Conservation (phyloP, 2,329 filamentous ascomycete species). For the Dendrostoma leiphaemia region DNA sequence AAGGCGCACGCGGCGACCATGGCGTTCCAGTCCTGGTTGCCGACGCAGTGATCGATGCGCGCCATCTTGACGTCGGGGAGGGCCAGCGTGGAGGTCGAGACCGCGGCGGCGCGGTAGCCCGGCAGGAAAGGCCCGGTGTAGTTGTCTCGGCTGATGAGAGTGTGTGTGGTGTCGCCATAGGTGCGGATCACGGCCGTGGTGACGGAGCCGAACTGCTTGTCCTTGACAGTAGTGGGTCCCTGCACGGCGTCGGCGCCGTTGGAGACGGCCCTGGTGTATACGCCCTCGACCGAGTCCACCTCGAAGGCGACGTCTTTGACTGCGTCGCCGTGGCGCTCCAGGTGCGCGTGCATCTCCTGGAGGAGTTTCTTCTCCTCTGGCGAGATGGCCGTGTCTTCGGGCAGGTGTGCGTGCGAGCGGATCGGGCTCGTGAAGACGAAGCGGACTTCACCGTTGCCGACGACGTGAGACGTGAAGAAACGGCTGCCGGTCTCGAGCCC, state of each 20-base stretch:
- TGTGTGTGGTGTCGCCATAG: constrained; percentile 95
- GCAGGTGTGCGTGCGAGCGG: constrained; percentile 56
- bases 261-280: constrained; percentile 72
- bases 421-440: constrained; percentile 85
- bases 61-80: constrained; percentile 66
- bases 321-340: constrained; percentile 85
- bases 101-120: constrained; percentile 64
- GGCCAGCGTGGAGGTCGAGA: constrained; percentile 33
- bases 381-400: constrained; percentile 59
- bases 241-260: constrained; percentile 62
- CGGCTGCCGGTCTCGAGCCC: constrained; percentile 87
- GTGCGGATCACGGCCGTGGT: constrained; percentile 79
- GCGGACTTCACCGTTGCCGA: constrained; percentile 71
- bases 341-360: constrained; percentile 74
- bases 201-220: constrained; percentile 65
- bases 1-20: constrained; percentile 68
- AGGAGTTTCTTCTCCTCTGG: constrained; percentile 64
- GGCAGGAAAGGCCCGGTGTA: constrained; percentile 82
- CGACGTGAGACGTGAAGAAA: constrained; percentile 78
- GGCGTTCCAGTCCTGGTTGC: constrained; percentile 93
- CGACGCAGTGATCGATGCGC: constrained; percentile 93
- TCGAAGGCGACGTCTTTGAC: constrained; percentile 96
- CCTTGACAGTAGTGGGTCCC: constrained; percentile 51
- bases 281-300: constrained; percentile 81
- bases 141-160: constrained; percentile 69